phyloP scores from a whole-genome alignment of 306 rosid species.

The Phaseolus lunatus region DNA sequence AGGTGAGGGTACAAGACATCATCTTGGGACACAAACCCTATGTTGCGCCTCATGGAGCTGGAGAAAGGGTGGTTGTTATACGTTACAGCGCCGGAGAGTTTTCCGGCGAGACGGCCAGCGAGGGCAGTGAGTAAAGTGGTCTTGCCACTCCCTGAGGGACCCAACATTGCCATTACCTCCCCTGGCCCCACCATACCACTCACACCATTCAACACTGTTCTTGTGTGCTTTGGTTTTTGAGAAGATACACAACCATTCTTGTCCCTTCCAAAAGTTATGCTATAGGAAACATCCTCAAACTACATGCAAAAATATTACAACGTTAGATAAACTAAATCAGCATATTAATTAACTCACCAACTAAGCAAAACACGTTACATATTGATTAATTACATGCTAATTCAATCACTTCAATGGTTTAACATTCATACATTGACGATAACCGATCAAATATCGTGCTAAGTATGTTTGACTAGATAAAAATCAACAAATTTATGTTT shows the following conservation, averaged over 20 bases:
- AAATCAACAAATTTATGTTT: too few relatives aligned
- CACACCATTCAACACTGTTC: constrained; percentile 57
- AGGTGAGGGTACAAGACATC: constrained; percentile 74
- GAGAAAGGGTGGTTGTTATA: constrained; percentile 67
- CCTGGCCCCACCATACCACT: constrained; percentile 68
- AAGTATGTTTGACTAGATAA: too few relatives aligned
- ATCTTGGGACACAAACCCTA: constrained; percentile 76
- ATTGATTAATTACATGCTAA: not conserved
- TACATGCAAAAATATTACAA: constrained; percentile 36
- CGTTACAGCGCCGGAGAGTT: constrained; percentile 58
- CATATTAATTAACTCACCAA: not conserved
- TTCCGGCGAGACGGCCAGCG: constrained; percentile 60
- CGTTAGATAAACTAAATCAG: not conserved
- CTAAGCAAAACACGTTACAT: not conserved
- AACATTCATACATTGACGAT: too few relatives aligned
- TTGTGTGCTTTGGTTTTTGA: constrained; percentile 41
- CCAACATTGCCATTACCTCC: constrained; percentile 78
- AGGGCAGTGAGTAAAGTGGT: constrained; percentile 73
- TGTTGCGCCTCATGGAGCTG: constrained; percentile 58
- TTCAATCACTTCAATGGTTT: not conserved
- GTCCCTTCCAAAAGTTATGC: constrained; percentile 38
- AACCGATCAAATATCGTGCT: too few relatives aligned
- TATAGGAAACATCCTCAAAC: constrained; percentile 70
- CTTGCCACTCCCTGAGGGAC: constrained; percentile 84
- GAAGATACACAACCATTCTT: constrained; percentile 46